phyloP scores from a whole-genome alignment of 2,329 filamentous ascomycete genomes.

The Calycina herbarum region DNA sequence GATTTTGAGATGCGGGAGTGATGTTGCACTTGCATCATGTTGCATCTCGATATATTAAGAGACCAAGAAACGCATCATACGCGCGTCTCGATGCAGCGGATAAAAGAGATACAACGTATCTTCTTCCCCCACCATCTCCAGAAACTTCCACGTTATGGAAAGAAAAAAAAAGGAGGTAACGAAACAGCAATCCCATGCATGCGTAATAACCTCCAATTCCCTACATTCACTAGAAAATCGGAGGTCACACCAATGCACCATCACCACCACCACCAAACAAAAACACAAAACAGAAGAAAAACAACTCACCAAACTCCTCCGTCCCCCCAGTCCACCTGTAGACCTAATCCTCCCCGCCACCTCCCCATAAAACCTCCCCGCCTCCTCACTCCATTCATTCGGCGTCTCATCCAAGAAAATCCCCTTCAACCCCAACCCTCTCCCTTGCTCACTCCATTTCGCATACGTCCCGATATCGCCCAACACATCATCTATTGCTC shows the following conservation, averaged over 20 bases:
- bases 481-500: slow-evolving; percentile 35
- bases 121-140: not conserved
- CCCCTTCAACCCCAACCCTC: slow-evolving; percentile 17
- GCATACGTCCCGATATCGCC: slow-evolving; percentile 40
- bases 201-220: too few species aligned
- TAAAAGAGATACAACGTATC: not conserved
- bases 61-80: not conserved
- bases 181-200: too few species aligned
- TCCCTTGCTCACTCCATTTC: slow-evolving; percentile 32
- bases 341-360: slow-evolving; percentile 1
- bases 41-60: not conserved
- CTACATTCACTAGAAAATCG: too few species aligned
- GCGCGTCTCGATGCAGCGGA: not conserved
- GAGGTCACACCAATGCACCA: too few species aligned
- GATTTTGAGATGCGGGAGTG: not conserved
- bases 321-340: not conserved
- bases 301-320: slow-evolving; percentile 10
- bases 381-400: slow-evolving; percentile 8
- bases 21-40: not conserved
- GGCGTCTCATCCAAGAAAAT: slow-evolving; percentile 26
- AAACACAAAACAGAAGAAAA: not conserved
- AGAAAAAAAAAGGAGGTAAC: too few species aligned
- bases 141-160: not conserved
- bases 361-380: slow-evolving; percentile 2
- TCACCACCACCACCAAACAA: too few species aligned